These are phyloP conservation scores for Pulicaria dysenterica DNA, from an alignment of 129 eudicot species.

Conservation along the genomic window DNA sequence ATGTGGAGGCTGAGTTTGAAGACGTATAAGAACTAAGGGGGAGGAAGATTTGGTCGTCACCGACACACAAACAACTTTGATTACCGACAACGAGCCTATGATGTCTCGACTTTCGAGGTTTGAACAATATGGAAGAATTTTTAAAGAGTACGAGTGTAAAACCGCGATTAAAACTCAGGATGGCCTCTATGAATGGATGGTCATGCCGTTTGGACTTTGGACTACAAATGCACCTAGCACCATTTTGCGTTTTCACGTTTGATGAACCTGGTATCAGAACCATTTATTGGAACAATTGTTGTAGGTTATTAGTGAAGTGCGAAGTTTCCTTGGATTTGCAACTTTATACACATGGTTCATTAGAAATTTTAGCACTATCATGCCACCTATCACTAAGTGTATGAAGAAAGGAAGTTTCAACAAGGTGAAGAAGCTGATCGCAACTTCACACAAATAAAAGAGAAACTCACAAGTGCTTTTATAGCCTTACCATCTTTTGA, in stretches of 20 bases:
- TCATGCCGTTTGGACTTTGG: too few species aligned
- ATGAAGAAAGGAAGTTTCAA: background rate
- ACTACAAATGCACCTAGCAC: too few species aligned
- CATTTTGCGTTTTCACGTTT: too few species aligned
- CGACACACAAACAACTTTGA: background rate
- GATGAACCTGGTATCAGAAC: background rate
- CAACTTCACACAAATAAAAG: background rate
- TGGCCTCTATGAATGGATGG: too few species aligned
- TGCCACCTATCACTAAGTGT: conserved; percentile 14
- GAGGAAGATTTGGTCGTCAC: background rate
- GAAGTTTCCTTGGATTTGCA: conserved; percentile 10
- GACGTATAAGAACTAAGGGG: background rate
- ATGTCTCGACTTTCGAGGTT: background rate
- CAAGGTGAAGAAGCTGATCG: background rate
- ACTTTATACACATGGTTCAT: background rate
- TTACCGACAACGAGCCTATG: background rate
- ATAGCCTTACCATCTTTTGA: conserved; percentile 1
- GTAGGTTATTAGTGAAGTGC: background rate
- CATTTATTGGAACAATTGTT: background rate
- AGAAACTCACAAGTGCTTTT: background rate
- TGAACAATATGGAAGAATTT: background rate
- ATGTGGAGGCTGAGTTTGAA: background rate
- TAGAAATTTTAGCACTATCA: background rate
- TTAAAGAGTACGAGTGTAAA: background rate
- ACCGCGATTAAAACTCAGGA: too few species aligned